Base-by-base conservation (phyloP, 2,329 filamentous ascomycete genomes). In the Onygena corvina region DNA sequence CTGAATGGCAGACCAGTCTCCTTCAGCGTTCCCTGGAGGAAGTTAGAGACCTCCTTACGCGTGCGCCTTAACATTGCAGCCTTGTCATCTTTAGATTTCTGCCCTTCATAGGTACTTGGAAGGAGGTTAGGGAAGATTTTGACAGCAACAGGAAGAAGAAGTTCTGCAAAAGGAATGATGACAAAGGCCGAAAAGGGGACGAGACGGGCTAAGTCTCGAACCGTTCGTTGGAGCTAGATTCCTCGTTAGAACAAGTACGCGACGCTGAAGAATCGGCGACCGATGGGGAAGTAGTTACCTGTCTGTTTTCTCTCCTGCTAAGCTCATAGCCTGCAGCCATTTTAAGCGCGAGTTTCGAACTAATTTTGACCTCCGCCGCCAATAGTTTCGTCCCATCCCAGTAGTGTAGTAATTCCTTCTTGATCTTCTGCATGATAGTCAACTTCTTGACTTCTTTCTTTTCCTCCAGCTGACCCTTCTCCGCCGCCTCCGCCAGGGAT, bases 291-390 rank as follows among this genome's bases (percentile, higher is more conserved):
- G 6, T 31, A 25, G 8, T 8, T 60, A 79, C 76, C 69, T 96
- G 92, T 62, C 89, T 80, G 70, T 92, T 80, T 71, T 98, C 92
- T 71, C 92, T 81, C 55, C 92, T 81, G 52, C 86, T 95, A 56
- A 98, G 79, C 68, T 98, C 92, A 70, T 98, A 98, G 5, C 92
- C 92, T 52, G 86, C 89, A 11, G 89, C 88, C 92, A 98, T 98
- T 74, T 95, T 96, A 66, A 95, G 68, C 4, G 89, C 92, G 57
- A 98, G 72, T 54, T 83, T 83, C 53, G 84, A 86, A 66, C 90
- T 96, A 65, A 98, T 98, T 68, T 75, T 86, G 63, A 96, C 81
- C 70, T 98, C 92, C 1, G 87, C 85, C 18, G 83, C 89, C 57
- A 98, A 74, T 60, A 98, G 75, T 70, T 98, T 98, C 23, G 88